Evolutionary conservation across 202 grass and related monocot species (phyloP).

Genomic region (Panicum hallii): DNA sequence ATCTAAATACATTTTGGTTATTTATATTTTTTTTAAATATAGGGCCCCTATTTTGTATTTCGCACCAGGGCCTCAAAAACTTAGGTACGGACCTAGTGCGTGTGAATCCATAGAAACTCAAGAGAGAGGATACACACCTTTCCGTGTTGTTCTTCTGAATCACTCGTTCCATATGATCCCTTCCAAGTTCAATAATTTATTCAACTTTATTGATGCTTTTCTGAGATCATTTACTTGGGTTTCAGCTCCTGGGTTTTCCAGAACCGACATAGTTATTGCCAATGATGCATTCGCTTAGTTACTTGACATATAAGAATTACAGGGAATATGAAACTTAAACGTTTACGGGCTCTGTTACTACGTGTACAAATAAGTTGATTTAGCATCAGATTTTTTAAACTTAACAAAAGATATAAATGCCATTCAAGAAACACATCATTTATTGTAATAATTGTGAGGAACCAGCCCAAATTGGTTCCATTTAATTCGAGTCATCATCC

Average conservation of each 20-base stretch:
- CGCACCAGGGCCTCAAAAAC: too few species aligned
- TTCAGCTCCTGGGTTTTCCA: slow-evolving; percentile 49
- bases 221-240: slow-evolving; percentile 52
- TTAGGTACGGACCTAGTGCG: too few species aligned
- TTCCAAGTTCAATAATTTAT: slow-evolving; percentile 63
- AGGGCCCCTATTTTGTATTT: too few species aligned
- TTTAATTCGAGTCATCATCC: too few species aligned
- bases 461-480: too few species aligned
- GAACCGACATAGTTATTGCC: slow-evolving; percentile 60
- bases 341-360: background rate
- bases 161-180: slow-evolving; percentile 70
- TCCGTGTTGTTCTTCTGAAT: slow-evolving; percentile 60
- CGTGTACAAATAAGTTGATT: background rate
- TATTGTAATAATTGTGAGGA: background rate
- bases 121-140: slow-evolving; percentile 48
- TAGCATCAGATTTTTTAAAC: background rate
- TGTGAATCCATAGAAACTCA: background rate
- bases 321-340: background rate
- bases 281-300: slow-evolving; percentile 5
- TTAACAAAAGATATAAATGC: background rate
- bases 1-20: too few species aligned
- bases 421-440: background rate
- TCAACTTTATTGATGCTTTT: slow-evolving; percentile 62
- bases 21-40: too few species aligned
- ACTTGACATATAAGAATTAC: background rate